Evolutionary conservation across 495 filamentous ascomycete species (phyloP).

Genomic region (Cercophora scortea): DNA sequence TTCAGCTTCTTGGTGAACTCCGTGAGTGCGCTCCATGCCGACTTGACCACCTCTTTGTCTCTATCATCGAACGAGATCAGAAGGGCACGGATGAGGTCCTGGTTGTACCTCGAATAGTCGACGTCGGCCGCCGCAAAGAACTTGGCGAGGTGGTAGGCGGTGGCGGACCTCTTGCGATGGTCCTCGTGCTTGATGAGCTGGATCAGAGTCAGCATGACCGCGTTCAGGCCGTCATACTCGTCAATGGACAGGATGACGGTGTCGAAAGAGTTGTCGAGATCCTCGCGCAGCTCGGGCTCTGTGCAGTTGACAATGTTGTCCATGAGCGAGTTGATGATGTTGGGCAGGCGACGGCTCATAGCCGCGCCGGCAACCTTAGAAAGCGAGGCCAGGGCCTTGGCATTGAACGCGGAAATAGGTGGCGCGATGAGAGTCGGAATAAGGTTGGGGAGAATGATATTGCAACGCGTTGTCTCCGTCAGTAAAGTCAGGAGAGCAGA

Average conservation of each 20-base stretch:
- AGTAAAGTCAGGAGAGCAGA: constrained; percentile 87
- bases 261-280: constrained; percentile 75
- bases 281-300: constrained; percentile 64
- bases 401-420: constrained; percentile 93
- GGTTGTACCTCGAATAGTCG: constrained; percentile 90
- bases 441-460: constrained; percentile 92
- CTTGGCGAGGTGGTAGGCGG: constrained; percentile 73
- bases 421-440: constrained; percentile 83
- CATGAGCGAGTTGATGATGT: constrained; percentile 86
- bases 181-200: constrained; percentile 86
- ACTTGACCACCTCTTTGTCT: constrained; percentile 80
- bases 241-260: constrained; percentile 86
- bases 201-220: constrained; percentile 86
- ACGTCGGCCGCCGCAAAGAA: constrained; percentile 79
- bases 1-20: constrained; percentile 80
- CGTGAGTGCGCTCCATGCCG: constrained; percentile 82
- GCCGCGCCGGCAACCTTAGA: constrained; percentile 81
- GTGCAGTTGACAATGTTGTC: constrained; percentile 75
- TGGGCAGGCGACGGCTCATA: constrained; percentile 82
- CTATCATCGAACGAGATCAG: constrained; percentile 86
- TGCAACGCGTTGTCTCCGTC: constrained; percentile 86
- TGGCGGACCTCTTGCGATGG: constrained; percentile 68
- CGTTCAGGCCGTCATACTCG: constrained; percentile 91
- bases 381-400: constrained; percentile 82
- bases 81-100: constrained; percentile 81